Percentiles rank a stretch among this genome's conserved stretches.
phyloP scores from a whole-genome alignment of 345 rosid genomes.

The Populus davidiana region DNA sequence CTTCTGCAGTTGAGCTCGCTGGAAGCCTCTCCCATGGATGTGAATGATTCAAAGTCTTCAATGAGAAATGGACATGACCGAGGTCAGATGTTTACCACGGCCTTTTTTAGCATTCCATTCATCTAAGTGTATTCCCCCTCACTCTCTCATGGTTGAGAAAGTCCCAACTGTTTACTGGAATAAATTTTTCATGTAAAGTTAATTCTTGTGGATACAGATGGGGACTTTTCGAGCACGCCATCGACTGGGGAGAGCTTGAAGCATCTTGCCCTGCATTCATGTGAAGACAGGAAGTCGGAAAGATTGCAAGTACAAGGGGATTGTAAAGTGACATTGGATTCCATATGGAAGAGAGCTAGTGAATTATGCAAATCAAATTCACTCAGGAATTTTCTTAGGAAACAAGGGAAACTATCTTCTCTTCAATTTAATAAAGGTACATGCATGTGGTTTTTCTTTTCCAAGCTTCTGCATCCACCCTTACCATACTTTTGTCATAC shows the following conservation, averaged over 20 bases:
- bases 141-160: background rate
- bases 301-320: slow-evolving; percentile 37
- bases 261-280: slow-evolving; percentile 36
- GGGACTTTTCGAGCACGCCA: slow-evolving; percentile 46
- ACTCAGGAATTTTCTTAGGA: slow-evolving; percentile 62
- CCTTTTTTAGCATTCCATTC: background rate
- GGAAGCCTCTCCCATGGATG: slow-evolving; percentile 47
- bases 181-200: background rate
- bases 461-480: background rate
- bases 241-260: slow-evolving; percentile 49
- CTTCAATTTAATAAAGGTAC: slow-evolving; percentile 68
- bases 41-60: slow-evolving; percentile 43
- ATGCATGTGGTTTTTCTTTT: background rate
- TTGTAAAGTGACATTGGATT: slow-evolving; percentile 52
- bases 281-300: slow-evolving; percentile 38
- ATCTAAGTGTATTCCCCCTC: background rate
- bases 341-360: slow-evolving; percentile 62
- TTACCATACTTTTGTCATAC: background rate
- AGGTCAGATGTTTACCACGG: slow-evolving; percentile 36
- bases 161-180: background rate
- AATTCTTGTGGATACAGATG: slow-evolving; percentile 35
- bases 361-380: slow-evolving; percentile 71
- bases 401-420: slow-evolving; percentile 73
- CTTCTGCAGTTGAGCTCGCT: slow-evolving; percentile 74
- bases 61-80: slow-evolving; percentile 41